A percentile compares a stretch with the other conserved stretches of the same genome.
phyloP scores from a whole-genome alignment of 371 early-diverging fungal genomes.

The Mortierella sp. region DNA sequence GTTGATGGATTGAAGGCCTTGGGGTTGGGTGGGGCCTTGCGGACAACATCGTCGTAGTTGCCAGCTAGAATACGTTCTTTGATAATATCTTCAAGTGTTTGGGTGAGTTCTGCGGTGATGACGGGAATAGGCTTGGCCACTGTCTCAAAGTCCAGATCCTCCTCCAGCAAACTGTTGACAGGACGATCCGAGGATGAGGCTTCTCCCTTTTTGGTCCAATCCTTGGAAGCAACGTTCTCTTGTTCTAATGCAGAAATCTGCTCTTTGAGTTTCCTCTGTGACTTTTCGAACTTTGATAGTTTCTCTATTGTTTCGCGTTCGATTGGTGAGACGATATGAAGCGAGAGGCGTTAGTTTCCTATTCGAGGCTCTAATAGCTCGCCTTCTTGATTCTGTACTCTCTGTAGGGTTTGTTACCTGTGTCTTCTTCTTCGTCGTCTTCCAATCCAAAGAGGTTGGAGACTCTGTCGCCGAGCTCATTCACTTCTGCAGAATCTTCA shows the following conservation, averaged over 20 bases:
- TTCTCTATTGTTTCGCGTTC: constrained; percentile 28
- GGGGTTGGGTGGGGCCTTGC: constrained; percentile 79
- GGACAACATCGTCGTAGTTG: constrained; percentile 93
- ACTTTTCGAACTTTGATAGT: constrained; percentile 82
- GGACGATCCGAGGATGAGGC: constrained; percentile 81
- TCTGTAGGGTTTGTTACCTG: constrained; percentile 34
- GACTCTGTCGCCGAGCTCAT: constrained; percentile 56
- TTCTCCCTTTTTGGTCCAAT: constrained; percentile 95
- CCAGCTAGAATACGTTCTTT: constrained; percentile 89
- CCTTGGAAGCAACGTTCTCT: constrained; percentile 85
- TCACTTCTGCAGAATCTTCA: constrained; percentile 61
- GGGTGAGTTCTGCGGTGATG: constrained; percentile 92
- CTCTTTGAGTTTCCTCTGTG: constrained; percentile 73
- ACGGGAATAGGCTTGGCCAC: constrained; percentile 88
- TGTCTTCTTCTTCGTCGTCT: constrained; percentile 63
- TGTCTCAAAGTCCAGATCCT: constrained; percentile 92
- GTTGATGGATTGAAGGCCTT: constrained; percentile 86
- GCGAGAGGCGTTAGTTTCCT: background rate
- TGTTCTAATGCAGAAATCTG: constrained; percentile 87
- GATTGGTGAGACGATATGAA: background rate
- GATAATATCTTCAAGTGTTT: constrained; percentile 92
- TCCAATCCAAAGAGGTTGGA: constrained; percentile 67
- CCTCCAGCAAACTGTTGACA: constrained; percentile 92
- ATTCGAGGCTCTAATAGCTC: background rate
- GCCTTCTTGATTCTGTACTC: too few species aligned